A percentile compares a stretch with the other conserved stretches of the same genome.
These are phyloP conservation scores for Cytospora chrysosperma DNA, from an alignment of 2,329 filamentous ascomycete genomes.

Conservation along the genomic window DNA sequence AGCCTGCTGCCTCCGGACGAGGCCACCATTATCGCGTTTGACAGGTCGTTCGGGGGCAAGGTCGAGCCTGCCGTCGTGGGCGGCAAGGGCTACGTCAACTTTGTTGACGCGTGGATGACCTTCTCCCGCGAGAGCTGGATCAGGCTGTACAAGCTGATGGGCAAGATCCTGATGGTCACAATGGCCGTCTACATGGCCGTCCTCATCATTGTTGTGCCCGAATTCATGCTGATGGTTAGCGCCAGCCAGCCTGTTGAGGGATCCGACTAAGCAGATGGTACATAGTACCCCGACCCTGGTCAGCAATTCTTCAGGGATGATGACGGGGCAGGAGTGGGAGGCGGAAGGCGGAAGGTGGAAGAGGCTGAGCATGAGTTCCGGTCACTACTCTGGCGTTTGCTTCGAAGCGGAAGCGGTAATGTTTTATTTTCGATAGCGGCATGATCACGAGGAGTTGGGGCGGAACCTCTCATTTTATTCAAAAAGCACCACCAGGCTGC, in stretches of 20 bases:
- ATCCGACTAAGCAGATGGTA: not conserved
- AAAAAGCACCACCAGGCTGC: not conserved
- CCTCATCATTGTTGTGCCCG: conserved; percentile 47
- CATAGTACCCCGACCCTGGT: not conserved
- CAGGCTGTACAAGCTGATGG: conserved; percentile 71
- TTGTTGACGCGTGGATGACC: conserved; percentile 75
- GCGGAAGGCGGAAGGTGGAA: not conserved
- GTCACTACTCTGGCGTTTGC: not conserved
- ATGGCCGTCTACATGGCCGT: conserved; percentile 48
- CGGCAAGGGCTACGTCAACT: conserved; percentile 67
- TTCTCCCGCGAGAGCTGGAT: conserved; percentile 72
- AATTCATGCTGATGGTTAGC: conserved; percentile 46
- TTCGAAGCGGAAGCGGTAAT: not conserved
- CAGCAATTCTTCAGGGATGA: not conserved
- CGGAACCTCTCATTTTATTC: not conserved
- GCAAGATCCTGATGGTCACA: conserved; percentile 65
- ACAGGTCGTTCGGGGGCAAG: conserved; percentile 78
- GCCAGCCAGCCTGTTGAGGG: conserved; percentile 31
- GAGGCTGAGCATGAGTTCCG: not conserved
- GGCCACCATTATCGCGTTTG: conserved; percentile 85
- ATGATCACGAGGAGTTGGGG: not conserved
- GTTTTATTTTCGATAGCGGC: conserved; percentile 3
- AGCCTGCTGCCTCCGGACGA: conserved; percentile 79
- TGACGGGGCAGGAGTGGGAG: not conserved
- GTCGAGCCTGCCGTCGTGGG: conserved; percentile 73